Base-by-base conservation (phyloP, 257 asterid species). In the Thymus quinquecostatus region DNA sequence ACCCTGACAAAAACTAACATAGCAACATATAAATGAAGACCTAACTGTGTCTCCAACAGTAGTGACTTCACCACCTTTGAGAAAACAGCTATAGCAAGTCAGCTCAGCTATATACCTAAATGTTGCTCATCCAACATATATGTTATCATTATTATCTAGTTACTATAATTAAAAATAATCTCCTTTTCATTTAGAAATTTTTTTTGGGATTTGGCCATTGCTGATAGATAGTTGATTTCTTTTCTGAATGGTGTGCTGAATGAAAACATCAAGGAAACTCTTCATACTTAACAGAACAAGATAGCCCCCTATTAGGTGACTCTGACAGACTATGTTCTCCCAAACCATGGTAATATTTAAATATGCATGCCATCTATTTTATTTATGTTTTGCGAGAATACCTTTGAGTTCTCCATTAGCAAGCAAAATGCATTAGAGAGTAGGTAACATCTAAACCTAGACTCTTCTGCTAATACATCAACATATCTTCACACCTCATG, bases 391-490 rank as follows among this genome's bases (percentile, higher is more conserved):
- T 34, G 38, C 2, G 38, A 34, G 38, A 55, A 48, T 74, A 66
- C 53, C 48, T 67, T 47, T n/a, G 36, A 47, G 32, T 66, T 36
- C 55, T 74, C 40, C 73, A 47, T 40, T 13, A 50, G 51, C 40
- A 75, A 59, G 64, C 67, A 56, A 41, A 14, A 55, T 33, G 72
- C 50, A 57, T 30, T 66, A 65, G 49, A 49, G 64, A 30, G 48
- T 45, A 63, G 30, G 11, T 68, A 63, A 69, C 60, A 58, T 41
- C 51, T 21, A 55, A 64, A 76, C 47, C 76, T 45, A 56, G 29
- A 27, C 64, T 66, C 33, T 6, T 36, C 48, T 33, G 56, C 57
- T 53, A 59, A 53, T 11, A 21, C 50, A 41, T 30, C 5, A 71
- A 66, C 28, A 50, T 50, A 50, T 53, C 49, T 55, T 59, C 66